Base-by-base conservation (phyloP, 495 filamentous ascomycete species). In the Chaetomium cochliodes region DNA sequence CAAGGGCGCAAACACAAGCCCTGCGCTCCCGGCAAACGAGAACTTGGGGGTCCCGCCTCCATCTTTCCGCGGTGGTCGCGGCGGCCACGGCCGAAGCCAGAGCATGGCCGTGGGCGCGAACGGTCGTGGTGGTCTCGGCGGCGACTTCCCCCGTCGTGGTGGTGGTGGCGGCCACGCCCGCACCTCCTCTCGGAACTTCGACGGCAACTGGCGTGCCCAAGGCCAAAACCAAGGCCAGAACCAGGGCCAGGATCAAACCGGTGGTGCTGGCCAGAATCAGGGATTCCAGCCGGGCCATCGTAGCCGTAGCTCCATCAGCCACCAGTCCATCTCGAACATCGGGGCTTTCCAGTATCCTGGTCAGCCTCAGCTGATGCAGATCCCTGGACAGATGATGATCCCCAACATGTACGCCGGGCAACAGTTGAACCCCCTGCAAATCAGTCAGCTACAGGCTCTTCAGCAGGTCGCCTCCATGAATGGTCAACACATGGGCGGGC, bases 161-260 rank as follows among this genome's bases (percentile, higher is more conserved):
- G 88, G 88, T 66, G 77, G 79, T 37, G 80, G 84, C 42, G 84
- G 87, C 61, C 94, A 98, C 74, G 87, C 84, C 69, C 85, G 96
- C 58, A 88, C 87, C 11, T 83, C 81, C 8, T 98, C 94, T 18
- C 84, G 94, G 37, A 98, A 98, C 73, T 98, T 98, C 76, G 96
- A 98, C 66, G 86, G 92, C 66, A 98, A 98, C 77, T 98, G 94
- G 94, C 88, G 94, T 69, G 93, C 94, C 74, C 94, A 90, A 65
- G 87, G 86, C 72, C 89, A 89, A 70, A 82, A 78, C 62, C 94
- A 90, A 65, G 87, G 86, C 73, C 89, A 89, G 70, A 82, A 78
- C 63, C 84, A 85, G 63, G 77, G 74, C 47, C 84, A 86, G 66
- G 79, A 78, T 25, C 82, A 82, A 71, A 77, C 79, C 60, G 71